Conservation (phyloP, 495 filamentous ascomycete species). For the Letharia lupina region DNA sequence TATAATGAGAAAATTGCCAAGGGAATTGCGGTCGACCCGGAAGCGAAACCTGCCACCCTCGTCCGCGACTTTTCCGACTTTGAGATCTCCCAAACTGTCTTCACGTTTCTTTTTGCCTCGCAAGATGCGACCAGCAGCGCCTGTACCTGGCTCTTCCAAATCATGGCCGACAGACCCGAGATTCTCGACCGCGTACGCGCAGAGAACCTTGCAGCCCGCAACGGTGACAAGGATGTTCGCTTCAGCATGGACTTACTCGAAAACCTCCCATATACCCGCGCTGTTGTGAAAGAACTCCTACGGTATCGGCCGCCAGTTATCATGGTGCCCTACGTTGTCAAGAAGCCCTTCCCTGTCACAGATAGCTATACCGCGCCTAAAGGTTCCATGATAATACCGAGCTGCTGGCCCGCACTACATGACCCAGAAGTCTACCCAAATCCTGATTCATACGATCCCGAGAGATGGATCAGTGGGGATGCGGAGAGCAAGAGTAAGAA, state of each 20-base stretch:
- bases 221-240: conserved; percentile 62
- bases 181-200: conserved; percentile 83
- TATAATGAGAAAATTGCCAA: conserved; percentile 66
- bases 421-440: conserved; percentile 89
- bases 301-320: conserved; percentile 94
- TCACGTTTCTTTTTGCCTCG: conserved; percentile 96
- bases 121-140: conserved; percentile 95
- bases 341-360: conserved; percentile 92
- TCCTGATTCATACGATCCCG: conserved; percentile 78
- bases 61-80: conserved; percentile 83
- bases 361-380: conserved; percentile 84
- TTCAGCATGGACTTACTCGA: conserved; percentile 80
- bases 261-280: conserved; percentile 80
- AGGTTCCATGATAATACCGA: conserved; percentile 89
- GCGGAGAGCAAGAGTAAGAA: conserved; percentile 94
- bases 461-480: conserved; percentile 84
- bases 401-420: conserved; percentile 81
- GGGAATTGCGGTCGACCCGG: conserved; percentile 55
- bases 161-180: conserved; percentile 89
- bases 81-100: conserved; percentile 89
- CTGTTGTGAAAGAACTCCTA: conserved; percentile 86
- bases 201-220: conserved; percentile 73
- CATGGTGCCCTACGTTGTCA: conserved; percentile 94
- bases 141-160: conserved; percentile 89
- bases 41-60: conserved; percentile 72